Percentiles rank a stretch among this genome's conserved stretches.
phyloP scores from a whole-genome alignment of 2,329 filamentous ascomycete genomes.

The Venturiaceae sp. region DNA sequence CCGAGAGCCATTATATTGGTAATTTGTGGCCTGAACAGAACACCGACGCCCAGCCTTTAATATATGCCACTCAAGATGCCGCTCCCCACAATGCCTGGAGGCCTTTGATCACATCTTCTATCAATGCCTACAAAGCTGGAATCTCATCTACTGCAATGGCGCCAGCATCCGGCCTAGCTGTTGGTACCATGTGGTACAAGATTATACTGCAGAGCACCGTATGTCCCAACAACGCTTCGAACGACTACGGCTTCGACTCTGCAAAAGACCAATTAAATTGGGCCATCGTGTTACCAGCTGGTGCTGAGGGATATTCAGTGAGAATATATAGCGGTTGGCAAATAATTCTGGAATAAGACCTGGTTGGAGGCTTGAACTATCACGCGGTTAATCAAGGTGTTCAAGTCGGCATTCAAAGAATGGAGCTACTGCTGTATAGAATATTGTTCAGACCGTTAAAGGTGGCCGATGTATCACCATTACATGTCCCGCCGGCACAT shows the following conservation, averaged over 20 bases:
- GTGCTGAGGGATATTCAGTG: neutral
- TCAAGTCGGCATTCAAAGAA: neutral
- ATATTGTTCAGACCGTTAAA: neutral
- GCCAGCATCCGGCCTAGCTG: neutral
- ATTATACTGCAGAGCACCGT: neutral
- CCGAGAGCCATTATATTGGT: conserved; percentile 29
- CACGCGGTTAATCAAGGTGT: neutral
- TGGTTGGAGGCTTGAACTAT: neutral
- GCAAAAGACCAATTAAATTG: neutral
- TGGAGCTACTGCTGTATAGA: neutral
- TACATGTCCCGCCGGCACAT: conserved; percentile 6
- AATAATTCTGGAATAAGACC: neutral
- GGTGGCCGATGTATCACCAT: neutral
- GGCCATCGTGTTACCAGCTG: neutral
- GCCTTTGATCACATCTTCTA: conserved; percentile 25
- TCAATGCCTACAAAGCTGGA: conserved; percentile 22
- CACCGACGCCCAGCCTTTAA: conserved; percentile 8
- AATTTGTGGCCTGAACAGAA: conserved; percentile 23
- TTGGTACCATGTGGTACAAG: neutral
- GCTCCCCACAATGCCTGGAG: conserved; percentile 24
- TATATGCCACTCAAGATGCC: conserved; percentile 19
- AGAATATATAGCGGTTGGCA: neutral
- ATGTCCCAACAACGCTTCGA: neutral
- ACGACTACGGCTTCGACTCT: neutral
- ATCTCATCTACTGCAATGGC: neutral